A percentile compares a stretch with the other conserved stretches of the same genome.
These are phyloP conservation scores for Staphylotrichum tortipilum DNA, from an alignment of 495 filamentous ascomycete species.

Conservation along the genomic window DNA sequence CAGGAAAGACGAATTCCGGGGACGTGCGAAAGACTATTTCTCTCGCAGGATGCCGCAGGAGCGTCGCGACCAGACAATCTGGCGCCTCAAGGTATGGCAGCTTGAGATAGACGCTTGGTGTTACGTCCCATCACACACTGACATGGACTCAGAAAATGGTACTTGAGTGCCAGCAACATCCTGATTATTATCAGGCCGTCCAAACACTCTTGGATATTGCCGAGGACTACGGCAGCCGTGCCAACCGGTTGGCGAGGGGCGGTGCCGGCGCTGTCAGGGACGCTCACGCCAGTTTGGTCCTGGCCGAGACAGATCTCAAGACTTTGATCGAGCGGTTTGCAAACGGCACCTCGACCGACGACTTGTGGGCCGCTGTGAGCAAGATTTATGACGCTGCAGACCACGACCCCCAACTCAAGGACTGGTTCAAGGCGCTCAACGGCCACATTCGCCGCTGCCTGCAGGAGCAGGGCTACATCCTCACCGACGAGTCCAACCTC, in stretches of 20 bases:
- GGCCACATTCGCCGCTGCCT: constrained; percentile 73
- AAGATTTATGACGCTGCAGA: constrained; percentile 87
- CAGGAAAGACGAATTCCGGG: constrained; percentile 39
- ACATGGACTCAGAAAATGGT: constrained; percentile 68
- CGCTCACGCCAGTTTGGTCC: constrained; percentile 54
- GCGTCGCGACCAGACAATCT: constrained; percentile 86
- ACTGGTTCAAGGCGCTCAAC: constrained; percentile 80
- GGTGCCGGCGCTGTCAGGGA: constrained; percentile 59
- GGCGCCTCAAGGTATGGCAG: constrained; percentile 60
- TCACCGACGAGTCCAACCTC: constrained; percentile 70
- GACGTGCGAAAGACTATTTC: constrained; percentile 63
- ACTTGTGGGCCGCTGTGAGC: constrained; percentile 79
- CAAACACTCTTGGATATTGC: constrained; percentile 75
- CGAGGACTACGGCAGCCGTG: constrained; percentile 76
- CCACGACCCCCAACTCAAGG: constrained; percentile 72
- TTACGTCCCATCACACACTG: not conserved
- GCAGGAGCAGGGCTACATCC: constrained; percentile 81
- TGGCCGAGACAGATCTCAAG: constrained; percentile 76
- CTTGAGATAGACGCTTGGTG: too few relatives aligned
- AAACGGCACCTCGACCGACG: constrained; percentile 81
- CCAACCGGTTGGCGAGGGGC: constrained; percentile 53
- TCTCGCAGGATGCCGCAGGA: constrained; percentile 81
- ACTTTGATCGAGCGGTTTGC: constrained; percentile 90
- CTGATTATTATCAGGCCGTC: constrained; percentile 84
- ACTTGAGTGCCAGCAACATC: constrained; percentile 86